phyloP scores from a whole-genome alignment of 495 filamentous ascomycete species.

The Podospora sp. region DNA sequence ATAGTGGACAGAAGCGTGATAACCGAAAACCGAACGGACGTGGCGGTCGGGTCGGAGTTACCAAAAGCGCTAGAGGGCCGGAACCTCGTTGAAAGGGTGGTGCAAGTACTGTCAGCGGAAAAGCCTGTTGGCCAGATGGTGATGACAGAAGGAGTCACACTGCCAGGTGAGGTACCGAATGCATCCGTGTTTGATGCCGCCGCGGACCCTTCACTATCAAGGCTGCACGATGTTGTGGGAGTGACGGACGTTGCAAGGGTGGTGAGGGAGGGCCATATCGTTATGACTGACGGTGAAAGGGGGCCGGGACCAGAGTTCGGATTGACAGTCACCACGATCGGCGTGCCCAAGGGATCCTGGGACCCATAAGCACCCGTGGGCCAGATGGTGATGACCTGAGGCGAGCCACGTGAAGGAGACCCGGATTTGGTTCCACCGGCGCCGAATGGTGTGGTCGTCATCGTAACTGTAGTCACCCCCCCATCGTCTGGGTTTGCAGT shows the following conservation, averaged over 20 bases:
- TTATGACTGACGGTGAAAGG: slow-evolving; percentile 16
- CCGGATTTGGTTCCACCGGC: slow-evolving; percentile 4
- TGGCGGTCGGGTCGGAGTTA: neutral
- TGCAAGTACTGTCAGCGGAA: slow-evolving; percentile 18
- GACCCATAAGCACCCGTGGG: slow-evolving; percentile 7
- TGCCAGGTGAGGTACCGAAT: neutral
- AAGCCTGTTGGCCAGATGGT: slow-evolving; percentile 25
- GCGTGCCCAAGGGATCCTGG: neutral
- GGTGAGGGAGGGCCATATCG: slow-evolving; percentile 16
- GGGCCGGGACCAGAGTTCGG: neutral
- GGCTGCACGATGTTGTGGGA: slow-evolving; percentile 15
- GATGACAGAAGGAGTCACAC: slow-evolving; percentile 19
- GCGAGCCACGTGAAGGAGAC: slow-evolving; percentile 2
- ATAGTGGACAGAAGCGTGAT: slow-evolving; percentile 8
- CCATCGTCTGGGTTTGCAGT: neutral
- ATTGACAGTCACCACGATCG: neutral
- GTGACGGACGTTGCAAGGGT: neutral
- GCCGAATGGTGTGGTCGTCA: neutral
- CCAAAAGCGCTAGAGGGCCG: slow-evolving; percentile 7
- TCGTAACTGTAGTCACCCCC: slow-evolving; percentile 10
- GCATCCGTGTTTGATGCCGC: neutral
- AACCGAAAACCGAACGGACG: neutral
- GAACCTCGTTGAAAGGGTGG: slow-evolving; percentile 21
- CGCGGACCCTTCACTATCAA: neutral
- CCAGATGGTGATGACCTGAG: slow-evolving; percentile 27